Evolutionary conservation across 2,329 filamentous ascomycete genomes (phyloP).

Genomic region (Coniochaeta sp.): DNA sequence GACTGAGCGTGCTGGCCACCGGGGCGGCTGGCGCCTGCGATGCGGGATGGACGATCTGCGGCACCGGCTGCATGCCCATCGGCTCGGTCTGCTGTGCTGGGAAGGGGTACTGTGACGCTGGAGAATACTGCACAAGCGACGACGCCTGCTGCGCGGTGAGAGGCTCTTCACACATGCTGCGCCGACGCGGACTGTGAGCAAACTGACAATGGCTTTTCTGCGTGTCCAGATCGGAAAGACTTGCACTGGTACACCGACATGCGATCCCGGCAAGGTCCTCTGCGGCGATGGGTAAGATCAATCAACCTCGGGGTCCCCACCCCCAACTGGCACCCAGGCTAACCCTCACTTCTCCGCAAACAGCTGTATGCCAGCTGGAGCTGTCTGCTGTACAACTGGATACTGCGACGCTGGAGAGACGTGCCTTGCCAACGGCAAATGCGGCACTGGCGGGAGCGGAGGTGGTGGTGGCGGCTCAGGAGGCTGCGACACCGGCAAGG

Average conservation of each 20-base stretch:
- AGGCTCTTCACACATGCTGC: neutral
- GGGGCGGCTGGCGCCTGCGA: slow-evolving; percentile 10
- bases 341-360: neutral
- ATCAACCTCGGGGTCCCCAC: neutral
- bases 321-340: slow-evolving; percentile 8
- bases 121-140: slow-evolving; percentile 18
- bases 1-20: neutral
- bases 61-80: slow-evolving; percentile 20
- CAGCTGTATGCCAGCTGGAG: slow-evolving; percentile 22
- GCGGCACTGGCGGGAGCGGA: slow-evolving; percentile 10
- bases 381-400: slow-evolving; percentile 21
- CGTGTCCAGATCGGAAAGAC: slow-evolving; percentile 15
- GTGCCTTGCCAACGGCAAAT: slow-evolving; percentile 17
- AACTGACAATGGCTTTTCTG: neutral
- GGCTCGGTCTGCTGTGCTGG: slow-evolving; percentile 21
- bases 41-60: slow-evolving; percentile 15
- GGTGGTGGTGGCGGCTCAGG: slow-evolving; percentile 10
- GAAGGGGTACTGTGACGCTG: slow-evolving; percentile 21
- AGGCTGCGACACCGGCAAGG: slow-evolving; percentile 4
- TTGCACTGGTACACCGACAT: slow-evolving; percentile 21
- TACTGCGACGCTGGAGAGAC: slow-evolving; percentile 22
- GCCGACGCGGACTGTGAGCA: neutral
- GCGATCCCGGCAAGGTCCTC: slow-evolving; percentile 11
- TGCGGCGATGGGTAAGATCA: slow-evolving; percentile 16
- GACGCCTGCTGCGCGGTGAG: slow-evolving; percentile 22